Evolutionary conservation across 306 rosid genomes (phyloP), one percentile per base, ranked within the genome.

Genomic region (Dicorynia guianensis): DNA sequence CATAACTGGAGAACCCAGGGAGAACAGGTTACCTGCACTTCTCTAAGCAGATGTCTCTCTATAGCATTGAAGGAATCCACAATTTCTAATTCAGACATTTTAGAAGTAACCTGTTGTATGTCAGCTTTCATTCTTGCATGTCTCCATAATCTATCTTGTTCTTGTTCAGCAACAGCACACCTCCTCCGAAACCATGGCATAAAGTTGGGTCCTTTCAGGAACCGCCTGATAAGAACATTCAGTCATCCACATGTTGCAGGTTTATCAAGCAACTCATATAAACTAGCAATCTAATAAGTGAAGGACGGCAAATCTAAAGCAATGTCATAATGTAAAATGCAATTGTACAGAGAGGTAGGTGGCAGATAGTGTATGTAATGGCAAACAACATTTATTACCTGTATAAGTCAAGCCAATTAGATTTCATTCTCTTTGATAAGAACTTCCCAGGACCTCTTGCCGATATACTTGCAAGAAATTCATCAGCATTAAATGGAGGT

Each of bases 371-470:
- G 25, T 49, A 49, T 50, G 10, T 76, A 53, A 59, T 15, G 49
- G 64, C 61, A 63, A 56, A 65, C 15, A 76, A 39, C 30, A 58
- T 30, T 57, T 48, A 56, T 59, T 78, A 93, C 98, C 98, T 83
- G 83, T 91, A 93, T 5, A 93, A 86, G 68, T 93, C 97, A 82
- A 89, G 82, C 97, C 98, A 91, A 74, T 91, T 89, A 72, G 93
- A 89, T 84, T 83, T 88, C 96, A 89, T 88, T 73, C 97, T 83
- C 87, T 93, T 93, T 5, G 93, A 87, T 67, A 93, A 63, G 81
- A 93, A 93, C 86, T 93, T 93, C 85, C 96, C 97, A 0, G 96
- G 97, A 68, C 97, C 97, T 75, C 98, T 88, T 33, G 87, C 87
- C 7, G 93, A 89, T 76, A 93, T 76, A 79, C 77, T 87, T 66